Percentiles rank a stretch among this genome's conserved stretches.
Conservation (phyloP, 352 stramenopile genomes). For the Plasmopara muralis region DNA sequence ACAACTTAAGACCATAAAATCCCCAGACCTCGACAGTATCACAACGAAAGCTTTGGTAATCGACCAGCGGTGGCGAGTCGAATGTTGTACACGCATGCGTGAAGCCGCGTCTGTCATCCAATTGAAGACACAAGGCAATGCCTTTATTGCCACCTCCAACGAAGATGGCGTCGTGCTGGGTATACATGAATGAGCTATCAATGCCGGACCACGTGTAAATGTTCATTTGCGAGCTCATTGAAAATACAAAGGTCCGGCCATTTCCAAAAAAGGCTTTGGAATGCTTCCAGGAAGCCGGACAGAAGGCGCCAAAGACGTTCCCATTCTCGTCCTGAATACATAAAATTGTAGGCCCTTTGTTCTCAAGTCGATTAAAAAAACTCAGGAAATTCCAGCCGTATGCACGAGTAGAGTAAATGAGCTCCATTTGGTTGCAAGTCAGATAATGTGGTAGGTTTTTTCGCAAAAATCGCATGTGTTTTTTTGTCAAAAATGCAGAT, state of each 20-base stretch:
- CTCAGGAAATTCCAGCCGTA: conserved; percentile 70
- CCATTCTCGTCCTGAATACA: conserved; percentile 62
- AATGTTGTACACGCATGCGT: conserved; percentile 59
- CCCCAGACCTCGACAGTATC: conserved; percentile 65
- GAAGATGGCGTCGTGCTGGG: conserved; percentile 44
- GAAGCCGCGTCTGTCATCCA: conserved; percentile 70
- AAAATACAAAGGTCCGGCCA: conserved; percentile 69
- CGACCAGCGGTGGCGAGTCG: conserved; percentile 43
- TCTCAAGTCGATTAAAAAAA: conserved; percentile 51
- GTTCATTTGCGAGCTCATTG: conserved; percentile 46
- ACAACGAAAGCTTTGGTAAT: conserved; percentile 48
- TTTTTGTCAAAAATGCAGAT: conserved; percentile 56
- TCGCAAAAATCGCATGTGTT: conserved; percentile 63
- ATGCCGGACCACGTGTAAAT: conserved; percentile 55
- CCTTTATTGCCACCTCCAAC: conserved; percentile 60
- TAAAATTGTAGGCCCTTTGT: conserved; percentile 58
- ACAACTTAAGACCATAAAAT: conserved; percentile 65
- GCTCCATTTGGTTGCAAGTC: conserved; percentile 64
- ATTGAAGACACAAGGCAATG: conserved; percentile 60
- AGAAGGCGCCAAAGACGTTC: conserved; percentile 74
- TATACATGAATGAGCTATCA: conserved; percentile 71
- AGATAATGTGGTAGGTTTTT: conserved; percentile 53
- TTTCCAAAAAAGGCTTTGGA: conserved; percentile 60
- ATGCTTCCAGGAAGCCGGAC: conserved; percentile 53
- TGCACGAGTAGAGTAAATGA: conserved; percentile 49